Evolutionary conservation across 345 rosid species (phyloP).

Genomic region (Eucalyptus brandiana): DNA sequence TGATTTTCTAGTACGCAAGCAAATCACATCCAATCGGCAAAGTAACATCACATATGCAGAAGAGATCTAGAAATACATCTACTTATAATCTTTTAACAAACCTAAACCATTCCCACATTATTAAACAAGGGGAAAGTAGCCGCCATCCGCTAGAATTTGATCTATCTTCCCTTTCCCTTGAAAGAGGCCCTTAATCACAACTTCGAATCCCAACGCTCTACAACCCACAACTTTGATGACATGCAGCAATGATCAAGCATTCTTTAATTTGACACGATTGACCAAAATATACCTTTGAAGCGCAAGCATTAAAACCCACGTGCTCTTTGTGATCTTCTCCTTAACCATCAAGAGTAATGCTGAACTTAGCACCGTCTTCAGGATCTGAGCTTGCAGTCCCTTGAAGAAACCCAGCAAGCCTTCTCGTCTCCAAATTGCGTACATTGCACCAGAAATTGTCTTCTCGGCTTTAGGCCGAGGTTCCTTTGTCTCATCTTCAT

Average conservation of each 20-base stretch:
- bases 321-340: slow-evolving; percentile 72
- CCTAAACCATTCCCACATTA: not conserved
- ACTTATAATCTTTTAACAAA: not conserved
- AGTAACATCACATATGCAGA: not conserved
- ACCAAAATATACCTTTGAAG: slow-evolving; percentile 34
- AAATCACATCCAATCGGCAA: not conserved
- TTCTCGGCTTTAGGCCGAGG: slow-evolving; percentile 13
- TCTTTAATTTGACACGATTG: slow-evolving; percentile 30
- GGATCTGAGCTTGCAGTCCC: slow-evolving; percentile 83
- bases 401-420: slow-evolving; percentile 80
- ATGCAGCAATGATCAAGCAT: not conserved
- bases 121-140: not conserved
- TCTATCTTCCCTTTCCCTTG: not conserved
- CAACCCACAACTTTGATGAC: not conserved
- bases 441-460: slow-evolving; percentile 39
- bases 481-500: slow-evolving; percentile 23
- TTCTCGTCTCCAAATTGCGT: slow-evolving; percentile 65
- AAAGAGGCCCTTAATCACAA: not conserved
- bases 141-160: not conserved
- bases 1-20: not conserved
- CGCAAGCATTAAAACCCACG: slow-evolving; percentile 76
- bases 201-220: not conserved
- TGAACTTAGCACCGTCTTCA: slow-evolving; percentile 92
- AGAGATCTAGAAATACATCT: not conserved
- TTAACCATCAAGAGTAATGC: slow-evolving; percentile 91